phyloP scores from a whole-genome alignment of 129 eudicot species.

The Heracleum sosnowskyi region DNA sequence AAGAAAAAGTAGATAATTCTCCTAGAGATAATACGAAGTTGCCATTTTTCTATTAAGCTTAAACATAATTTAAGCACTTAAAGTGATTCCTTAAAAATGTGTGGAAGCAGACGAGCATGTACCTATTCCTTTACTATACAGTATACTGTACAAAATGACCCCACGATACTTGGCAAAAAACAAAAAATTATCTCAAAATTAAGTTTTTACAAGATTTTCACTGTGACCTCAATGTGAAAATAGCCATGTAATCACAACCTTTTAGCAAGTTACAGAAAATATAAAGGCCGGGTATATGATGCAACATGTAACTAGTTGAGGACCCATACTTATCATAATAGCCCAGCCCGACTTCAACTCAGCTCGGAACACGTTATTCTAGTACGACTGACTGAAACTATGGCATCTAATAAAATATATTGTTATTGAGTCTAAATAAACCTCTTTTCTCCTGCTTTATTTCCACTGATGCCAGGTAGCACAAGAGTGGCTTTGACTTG shows the following conservation, averaged over 20 bases:
- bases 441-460: slow-evolving; percentile 47
- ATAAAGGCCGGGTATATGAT: not conserved
- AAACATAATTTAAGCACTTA: not conserved
- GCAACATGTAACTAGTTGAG: not conserved
- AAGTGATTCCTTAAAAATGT: not conserved
- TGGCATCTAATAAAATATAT: not conserved
- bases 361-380: not conserved
- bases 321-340: not conserved
- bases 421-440: slow-evolving; percentile 8
- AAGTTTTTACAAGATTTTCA: not conserved
- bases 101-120: not conserved
- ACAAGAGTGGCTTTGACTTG: slow-evolving; percentile 71
- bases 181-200: not conserved
- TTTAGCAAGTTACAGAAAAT: not conserved
- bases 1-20: not conserved
- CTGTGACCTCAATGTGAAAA: not conserved
- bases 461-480: slow-evolving; percentile 59
- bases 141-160: not conserved
- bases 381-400: not conserved
- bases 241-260: not conserved
- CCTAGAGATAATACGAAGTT: not conserved
- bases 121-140: not conserved
- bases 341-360: not conserved
- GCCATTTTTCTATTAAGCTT: not conserved
- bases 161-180: not conserved